These are phyloP conservation scores for Saururus chinensis DNA, from an alignment of 164 flowering plant species.

Conservation along the genomic window DNA sequence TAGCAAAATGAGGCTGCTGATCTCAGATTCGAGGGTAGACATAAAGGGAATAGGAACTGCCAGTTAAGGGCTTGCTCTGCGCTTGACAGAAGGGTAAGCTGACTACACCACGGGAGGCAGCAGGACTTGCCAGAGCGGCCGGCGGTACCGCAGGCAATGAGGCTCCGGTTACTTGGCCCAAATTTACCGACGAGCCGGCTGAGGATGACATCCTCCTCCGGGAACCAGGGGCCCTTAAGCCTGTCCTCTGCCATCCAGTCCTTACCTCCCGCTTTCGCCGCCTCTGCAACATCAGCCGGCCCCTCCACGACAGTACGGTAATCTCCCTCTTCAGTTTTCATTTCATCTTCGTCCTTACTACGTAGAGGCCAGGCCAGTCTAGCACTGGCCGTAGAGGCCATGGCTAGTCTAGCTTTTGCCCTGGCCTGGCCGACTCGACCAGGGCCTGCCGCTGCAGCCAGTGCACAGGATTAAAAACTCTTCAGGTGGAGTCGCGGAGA, in stretches of 20 bases:
- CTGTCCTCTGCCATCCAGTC: slow-evolving; percentile 16
- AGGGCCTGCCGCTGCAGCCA: too few species aligned
- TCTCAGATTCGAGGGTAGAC: not conserved
- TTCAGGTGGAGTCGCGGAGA: too few species aligned
- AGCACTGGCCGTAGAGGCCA: too few species aligned
- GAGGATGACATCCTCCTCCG: slow-evolving; percentile 56
- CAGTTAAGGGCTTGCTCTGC: slow-evolving; percentile 69
- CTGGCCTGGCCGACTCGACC: too few species aligned
- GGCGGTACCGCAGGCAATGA: slow-evolving; percentile 66
- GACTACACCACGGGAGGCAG: slow-evolving; percentile 90
- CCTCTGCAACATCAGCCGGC: too few species aligned
- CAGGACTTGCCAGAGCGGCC: slow-evolving; percentile 91
- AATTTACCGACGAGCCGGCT: slow-evolving; percentile 51
- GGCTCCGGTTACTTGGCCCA: slow-evolving; percentile 81
- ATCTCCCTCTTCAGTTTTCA: slow-evolving; percentile 1
- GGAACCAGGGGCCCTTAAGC: slow-evolving; percentile 74
- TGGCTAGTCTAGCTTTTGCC: too few species aligned
- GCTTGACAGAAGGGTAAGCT: slow-evolving; percentile 67
- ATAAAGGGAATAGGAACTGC: slow-evolving; percentile 20
- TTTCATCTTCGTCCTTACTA: not conserved
- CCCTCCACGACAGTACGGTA: not conserved
- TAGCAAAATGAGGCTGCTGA: not conserved
- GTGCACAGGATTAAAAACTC: too few species aligned
- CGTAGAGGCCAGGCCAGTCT: too few species aligned
- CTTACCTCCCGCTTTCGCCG: slow-evolving; percentile 8